A percentile compares a stretch with the other conserved stretches of the same genome.
Conservation (phyloP, 495 filamentous ascomycete species). For the Penicillium nucicola region DNA sequence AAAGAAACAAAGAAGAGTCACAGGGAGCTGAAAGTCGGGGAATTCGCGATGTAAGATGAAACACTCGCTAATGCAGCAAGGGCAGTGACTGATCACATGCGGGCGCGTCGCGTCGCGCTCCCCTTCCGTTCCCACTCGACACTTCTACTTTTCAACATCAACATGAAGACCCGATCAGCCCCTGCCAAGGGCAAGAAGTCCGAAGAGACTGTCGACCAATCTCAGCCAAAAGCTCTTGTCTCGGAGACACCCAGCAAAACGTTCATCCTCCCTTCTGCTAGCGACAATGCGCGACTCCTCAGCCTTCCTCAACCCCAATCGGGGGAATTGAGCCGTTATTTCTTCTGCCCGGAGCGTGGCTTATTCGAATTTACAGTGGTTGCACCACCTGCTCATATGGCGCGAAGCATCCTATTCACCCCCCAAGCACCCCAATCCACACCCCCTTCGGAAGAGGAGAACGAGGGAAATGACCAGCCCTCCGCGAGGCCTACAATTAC, state of each 20-base stretch:
- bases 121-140: conserved; percentile 11
- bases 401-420: conserved; percentile 37
- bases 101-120: conserved; percentile 33
- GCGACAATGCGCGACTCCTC: conserved; percentile 64
- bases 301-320: conserved; percentile 78
- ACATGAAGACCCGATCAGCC: conserved; percentile 32
- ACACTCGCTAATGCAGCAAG: conserved; percentile 10
- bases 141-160: background rate
- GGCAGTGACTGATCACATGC: conserved; percentile 22
- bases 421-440: conserved; percentile 5
- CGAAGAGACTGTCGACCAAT: background rate
- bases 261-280: conserved; percentile 74
- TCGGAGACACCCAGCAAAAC: conserved; percentile 56
- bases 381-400: conserved; percentile 47
- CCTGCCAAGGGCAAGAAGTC: conserved; percentile 17
- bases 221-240: conserved; percentile 14
- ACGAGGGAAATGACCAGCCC: background rate
- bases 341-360: conserved; percentile 73
- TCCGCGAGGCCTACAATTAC: conserved; percentile 32
- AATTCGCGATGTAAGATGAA: too few relatives aligned
- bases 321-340: conserved; percentile 61
- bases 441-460: conserved; percentile 6
- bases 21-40: conserved; percentile 2
- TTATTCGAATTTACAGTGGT: conserved; percentile 86
- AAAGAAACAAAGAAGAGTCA: background rate